A percentile compares a stretch with the other conserved stretches of the same genome.
Conservation (phyloP, 306 rosid genomes). For the Cucurbita pepo region DNA sequence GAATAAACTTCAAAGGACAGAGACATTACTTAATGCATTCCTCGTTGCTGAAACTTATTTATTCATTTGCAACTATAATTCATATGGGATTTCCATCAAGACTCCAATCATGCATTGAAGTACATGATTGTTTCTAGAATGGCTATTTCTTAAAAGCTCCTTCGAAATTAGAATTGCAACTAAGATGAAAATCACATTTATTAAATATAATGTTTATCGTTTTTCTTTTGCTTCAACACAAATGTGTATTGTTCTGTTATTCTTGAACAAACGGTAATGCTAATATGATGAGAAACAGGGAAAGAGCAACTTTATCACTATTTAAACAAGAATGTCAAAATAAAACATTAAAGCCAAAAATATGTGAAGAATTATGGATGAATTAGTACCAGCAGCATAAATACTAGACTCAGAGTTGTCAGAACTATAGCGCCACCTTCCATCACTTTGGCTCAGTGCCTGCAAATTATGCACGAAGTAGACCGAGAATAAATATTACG, state of each 20-base stretch:
- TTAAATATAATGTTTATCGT: not conserved
- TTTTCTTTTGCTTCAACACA: not conserved
- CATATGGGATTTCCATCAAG: not conserved
- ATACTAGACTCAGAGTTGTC: conserved; percentile 88
- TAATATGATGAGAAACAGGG: not conserved
- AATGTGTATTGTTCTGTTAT: not conserved
- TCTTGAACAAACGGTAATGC: not conserved
- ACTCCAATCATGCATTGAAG: not conserved
- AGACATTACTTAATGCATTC: not conserved
- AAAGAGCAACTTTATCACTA: not conserved
- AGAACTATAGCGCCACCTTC: conserved; percentile 93
- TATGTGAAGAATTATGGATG: not conserved
- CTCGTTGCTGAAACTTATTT: not conserved
- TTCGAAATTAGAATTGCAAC: not conserved
- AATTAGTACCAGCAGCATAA: conserved; percentile 80
- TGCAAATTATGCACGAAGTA: conserved; percentile 20
- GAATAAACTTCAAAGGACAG: not conserved
- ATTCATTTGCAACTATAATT: not conserved
- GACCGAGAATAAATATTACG: not conserved
- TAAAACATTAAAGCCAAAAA: not conserved
- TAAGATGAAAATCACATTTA: not conserved
- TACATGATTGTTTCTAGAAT: not conserved
- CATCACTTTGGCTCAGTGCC: conserved; percentile 99
- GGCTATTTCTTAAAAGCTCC: not conserved
- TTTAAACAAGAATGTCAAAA: not conserved